Evolutionary conservation across 768 basidiomycete species (phyloP), one percentile per base, ranked within the genome.

Genomic region (Boletus huronensis): DNA sequence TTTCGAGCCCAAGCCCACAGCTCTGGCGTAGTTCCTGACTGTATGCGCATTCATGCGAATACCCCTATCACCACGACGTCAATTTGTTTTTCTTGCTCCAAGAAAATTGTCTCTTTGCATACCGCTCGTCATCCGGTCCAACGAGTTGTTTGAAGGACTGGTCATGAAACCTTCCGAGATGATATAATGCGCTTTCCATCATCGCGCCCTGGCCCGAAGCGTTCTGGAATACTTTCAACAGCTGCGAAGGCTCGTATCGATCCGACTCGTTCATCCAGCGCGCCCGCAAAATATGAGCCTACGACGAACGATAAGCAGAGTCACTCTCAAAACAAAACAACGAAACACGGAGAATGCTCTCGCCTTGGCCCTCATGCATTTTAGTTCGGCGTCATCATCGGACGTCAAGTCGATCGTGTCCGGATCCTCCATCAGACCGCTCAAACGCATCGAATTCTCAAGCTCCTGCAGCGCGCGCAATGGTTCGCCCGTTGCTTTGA

Each of bases 211-310:
- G 66, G 36, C 75, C 73, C 1, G 80, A 73, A 7, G 82, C 84
- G 9, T 70, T 72, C 38, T 74, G 68, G 64, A 88, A 87, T 9
- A 80, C 77, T 35, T 76, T 79, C 57, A 84, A 76, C 19, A 97
- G 82, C 2, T 78, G 72, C 19, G 79, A 78, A 19, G 75, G 72
- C 11, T 88, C 90, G 61, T 84, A 95, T 21, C 97, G 79, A 48
- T 88, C 91, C 0, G 90, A 87, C 54, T 98, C 93, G 47, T 85
- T 81, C 83, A 93, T 92, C 94, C 95, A 98, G 14, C 93, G 85
- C 14, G 92, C 93, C 35, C 87, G 84, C 11, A 97, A 77, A 31
- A 89, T 78, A 57, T 87, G 81, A 5, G 88, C 87, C 93, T 93
- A 46, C 9, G 32, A 52, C 48, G 10, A 23, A 21, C 19, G 11